phyloP scores from a whole-genome alignment of 257 asterid species.

The Fraxinus quadrangulata region DNA sequence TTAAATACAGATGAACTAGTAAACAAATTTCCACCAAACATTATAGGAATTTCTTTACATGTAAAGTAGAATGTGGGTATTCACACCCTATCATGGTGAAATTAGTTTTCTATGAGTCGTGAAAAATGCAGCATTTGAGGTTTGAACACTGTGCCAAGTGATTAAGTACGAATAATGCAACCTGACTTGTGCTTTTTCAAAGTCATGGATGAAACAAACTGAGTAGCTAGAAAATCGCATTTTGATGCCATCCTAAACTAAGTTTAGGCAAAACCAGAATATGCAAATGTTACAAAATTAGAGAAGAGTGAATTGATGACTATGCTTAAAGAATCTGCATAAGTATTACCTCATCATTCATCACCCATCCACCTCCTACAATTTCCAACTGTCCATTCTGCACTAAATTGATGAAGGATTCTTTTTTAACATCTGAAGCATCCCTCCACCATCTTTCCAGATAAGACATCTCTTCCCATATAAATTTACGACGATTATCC shows the following conservation, averaged over 20 bases:
- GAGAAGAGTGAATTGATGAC: neutral
- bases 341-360: conserved; percentile 93
- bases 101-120: neutral
- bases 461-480: conserved; percentile 99
- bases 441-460: conserved; percentile 99
- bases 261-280: conserved; percentile 4
- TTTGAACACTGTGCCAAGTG: neutral
- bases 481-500: conserved; percentile 90
- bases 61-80: neutral
- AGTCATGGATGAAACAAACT: neutral
- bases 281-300: conserved; percentile 10
- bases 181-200: conserved; percentile 1
- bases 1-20: neutral
- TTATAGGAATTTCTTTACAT: neutral
- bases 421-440: conserved; percentile 65
- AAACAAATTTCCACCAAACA: conserved; percentile 1
- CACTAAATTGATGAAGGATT: conserved; percentile 73
- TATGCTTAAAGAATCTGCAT: conserved; percentile 14
- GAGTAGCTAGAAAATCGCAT: conserved; percentile 3
- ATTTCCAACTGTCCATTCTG: conserved; percentile 91
- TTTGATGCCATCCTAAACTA: conserved; percentile 16
- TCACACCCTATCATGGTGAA: neutral
- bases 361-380: conserved; percentile 99
- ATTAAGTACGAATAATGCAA: conserved; percentile 8
- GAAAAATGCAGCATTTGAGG: conserved; percentile 9